Conservation (phyloP, 148 eudicot genomes). For the Chenopodium suecicum region DNA sequence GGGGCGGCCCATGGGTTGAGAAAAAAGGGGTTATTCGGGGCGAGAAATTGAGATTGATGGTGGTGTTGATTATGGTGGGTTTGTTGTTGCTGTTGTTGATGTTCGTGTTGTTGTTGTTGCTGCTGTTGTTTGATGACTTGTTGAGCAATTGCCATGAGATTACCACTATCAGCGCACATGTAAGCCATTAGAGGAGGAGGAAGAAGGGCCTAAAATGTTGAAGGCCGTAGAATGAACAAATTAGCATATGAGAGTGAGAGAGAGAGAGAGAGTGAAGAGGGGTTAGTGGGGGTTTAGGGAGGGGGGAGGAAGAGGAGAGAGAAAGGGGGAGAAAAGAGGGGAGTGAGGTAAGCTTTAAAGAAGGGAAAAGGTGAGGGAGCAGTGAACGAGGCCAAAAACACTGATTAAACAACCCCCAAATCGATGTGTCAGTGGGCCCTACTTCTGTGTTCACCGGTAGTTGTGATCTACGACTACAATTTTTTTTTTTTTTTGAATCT, state of each 20-base stretch:
- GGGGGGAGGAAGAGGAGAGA: background rate
- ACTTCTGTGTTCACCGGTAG: slow-evolving; percentile 2
- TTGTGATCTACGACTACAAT: background rate
- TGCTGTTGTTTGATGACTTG: slow-evolving; percentile 86
- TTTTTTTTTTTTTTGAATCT: background rate
- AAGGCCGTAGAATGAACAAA: background rate
- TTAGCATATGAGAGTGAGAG: slow-evolving; percentile 5
- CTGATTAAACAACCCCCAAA: slow-evolving; percentile 28
- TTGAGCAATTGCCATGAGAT: slow-evolving; percentile 96
- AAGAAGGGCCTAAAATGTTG: background rate
- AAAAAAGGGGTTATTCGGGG: slow-evolving; percentile 38
- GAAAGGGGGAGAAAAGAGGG: background rate
- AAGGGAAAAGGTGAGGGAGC: background rate
- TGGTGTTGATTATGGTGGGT: slow-evolving; percentile 40
- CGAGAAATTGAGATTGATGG: slow-evolving; percentile 26
- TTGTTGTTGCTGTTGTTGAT: slow-evolving; percentile 34
- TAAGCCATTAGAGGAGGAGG: slow-evolving; percentile 47
- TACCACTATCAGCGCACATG: slow-evolving; percentile 91
- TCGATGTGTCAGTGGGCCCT: slow-evolving; percentile 29
- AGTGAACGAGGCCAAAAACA: slow-evolving; percentile 22
- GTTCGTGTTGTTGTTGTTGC: slow-evolving; percentile 59
- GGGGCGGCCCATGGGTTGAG: slow-evolving; percentile 44
- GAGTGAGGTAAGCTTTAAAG: slow-evolving; percentile 6
- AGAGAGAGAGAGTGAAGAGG: background rate
- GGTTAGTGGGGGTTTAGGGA: background rate